These are phyloP conservation scores for Asterophora parasitica DNA, from an alignment of 768 basidiomycete species.

Conservation along the genomic window DNA sequence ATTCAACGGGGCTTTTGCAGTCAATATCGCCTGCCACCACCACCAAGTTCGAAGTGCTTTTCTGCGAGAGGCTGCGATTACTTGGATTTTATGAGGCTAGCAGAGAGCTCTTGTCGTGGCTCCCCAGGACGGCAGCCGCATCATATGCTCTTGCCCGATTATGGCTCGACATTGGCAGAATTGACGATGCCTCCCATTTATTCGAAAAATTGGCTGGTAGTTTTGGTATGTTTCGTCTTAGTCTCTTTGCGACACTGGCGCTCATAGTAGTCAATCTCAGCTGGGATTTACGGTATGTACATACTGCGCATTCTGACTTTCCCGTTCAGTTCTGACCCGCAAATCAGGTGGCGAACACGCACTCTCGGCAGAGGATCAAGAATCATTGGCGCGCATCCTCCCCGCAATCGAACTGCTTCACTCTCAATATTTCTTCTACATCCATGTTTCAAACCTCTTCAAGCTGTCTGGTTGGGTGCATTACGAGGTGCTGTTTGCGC, in stretches of 20 bases:
- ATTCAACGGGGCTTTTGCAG: constrained; percentile 59
- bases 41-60: constrained; percentile 61
- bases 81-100: constrained; percentile 61
- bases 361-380: constrained; percentile 55
- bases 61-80: constrained; percentile 65
- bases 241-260: background rate
- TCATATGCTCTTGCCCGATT: constrained; percentile 70
- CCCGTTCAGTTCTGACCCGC: constrained; percentile 7
- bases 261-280: background rate
- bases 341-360: constrained; percentile 42
- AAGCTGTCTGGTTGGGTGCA: constrained; percentile 48
- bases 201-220: constrained; percentile 72
- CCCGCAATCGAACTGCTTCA: constrained; percentile 52
- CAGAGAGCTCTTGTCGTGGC: constrained; percentile 65
- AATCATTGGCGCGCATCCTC: constrained; percentile 57
- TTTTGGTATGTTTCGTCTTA: constrained; percentile 53
- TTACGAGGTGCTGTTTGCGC: constrained; percentile 70
- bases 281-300: constrained; percentile 9
- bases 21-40: constrained; percentile 65
- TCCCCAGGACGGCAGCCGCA: constrained; percentile 74
- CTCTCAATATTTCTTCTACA: constrained; percentile 70
- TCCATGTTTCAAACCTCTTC: constrained; percentile 74
- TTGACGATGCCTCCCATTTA: constrained; percentile 67
- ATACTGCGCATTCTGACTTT: background rate
- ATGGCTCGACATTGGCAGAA: constrained; percentile 58